phyloP scores from a whole-genome alignment of 768 basidiomycete species.

The Saitozyma sp. region DNA sequence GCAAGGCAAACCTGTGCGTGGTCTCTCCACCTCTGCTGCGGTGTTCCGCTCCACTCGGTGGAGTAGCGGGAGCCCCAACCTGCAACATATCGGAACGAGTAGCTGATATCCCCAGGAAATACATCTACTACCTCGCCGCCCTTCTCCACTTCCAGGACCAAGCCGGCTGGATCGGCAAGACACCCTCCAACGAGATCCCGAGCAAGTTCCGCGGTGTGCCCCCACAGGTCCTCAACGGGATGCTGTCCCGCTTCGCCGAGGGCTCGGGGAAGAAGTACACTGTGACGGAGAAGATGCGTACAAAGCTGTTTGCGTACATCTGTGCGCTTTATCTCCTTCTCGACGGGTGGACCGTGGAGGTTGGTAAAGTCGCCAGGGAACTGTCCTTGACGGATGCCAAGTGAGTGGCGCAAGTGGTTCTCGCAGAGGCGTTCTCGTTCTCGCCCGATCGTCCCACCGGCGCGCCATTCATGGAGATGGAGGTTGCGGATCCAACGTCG shows the following conservation, averaged over 20 bases:
- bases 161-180: conserved; percentile 16
- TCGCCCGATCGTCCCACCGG: too few relatives aligned
- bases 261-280: conserved; percentile 64
- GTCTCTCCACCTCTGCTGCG: not conserved
- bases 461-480: too few relatives aligned
- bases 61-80: too few relatives aligned
- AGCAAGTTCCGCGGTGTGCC: conserved; percentile 58
- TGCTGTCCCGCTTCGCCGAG: conserved; percentile 80
- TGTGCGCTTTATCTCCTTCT: conserved; percentile 77
- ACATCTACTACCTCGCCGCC: conserved; percentile 75
- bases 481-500: not conserved
- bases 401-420: conserved; percentile 57
- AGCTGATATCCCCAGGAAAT: conserved; percentile 66
- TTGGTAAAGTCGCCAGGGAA: conserved; percentile 69
- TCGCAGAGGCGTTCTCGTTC: not conserved
- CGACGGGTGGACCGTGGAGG: conserved; percentile 74
- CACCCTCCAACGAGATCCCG: conserved; percentile 18
- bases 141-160: conserved; percentile 60
- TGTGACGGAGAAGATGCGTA: conserved; percentile 69
- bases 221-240: conserved; percentile 66
- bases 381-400: conserved; percentile 64
- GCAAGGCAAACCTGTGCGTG: conserved; percentile 62
- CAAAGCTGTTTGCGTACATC: conserved; percentile 72
- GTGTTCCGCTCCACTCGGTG: not conserved
- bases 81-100: too few relatives aligned